Percentiles rank a stretch among this genome's conserved stretches.
phyloP scores from a whole-genome alignment of 1,284 basidiomycete genomes.

The Ceratobasidium papillatum region DNA sequence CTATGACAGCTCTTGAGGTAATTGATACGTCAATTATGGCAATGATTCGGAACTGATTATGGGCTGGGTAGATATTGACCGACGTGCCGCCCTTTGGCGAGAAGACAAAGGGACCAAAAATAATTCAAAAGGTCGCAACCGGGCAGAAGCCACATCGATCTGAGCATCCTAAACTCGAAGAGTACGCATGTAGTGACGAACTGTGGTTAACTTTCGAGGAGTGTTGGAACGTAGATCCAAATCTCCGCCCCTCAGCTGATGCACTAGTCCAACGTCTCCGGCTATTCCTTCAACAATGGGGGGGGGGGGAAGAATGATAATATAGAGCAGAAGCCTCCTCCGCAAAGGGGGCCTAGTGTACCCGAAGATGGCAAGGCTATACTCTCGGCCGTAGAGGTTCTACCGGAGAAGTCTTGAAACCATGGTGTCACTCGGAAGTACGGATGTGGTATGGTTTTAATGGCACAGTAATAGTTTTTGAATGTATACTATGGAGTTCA shows the following conservation, averaged over 20 bases:
- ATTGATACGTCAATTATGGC: too few species aligned
- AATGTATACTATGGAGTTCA: too few species aligned
- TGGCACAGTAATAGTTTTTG: too few species aligned
- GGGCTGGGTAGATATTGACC: constrained; percentile 31
- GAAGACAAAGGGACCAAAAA: not conserved
- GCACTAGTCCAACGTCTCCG: not conserved
- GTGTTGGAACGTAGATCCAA: not conserved
- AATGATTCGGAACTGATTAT: too few species aligned
- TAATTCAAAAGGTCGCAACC: not conserved
- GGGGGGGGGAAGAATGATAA: too few species aligned
- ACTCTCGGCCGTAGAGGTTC: too few species aligned
- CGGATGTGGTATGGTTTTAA: too few species aligned
- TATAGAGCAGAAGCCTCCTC: too few species aligned
- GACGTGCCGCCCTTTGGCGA: constrained; percentile 11
- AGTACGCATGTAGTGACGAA: not conserved
- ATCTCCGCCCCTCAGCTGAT: not conserved
- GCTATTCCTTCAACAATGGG: not conserved
- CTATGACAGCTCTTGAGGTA: constrained; percentile 25
- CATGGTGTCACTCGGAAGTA: too few species aligned
- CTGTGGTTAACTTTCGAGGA: constrained; percentile 6
- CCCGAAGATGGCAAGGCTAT: too few species aligned
- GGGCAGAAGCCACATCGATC: not conserved
- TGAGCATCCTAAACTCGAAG: not conserved
- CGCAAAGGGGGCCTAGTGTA: too few species aligned
- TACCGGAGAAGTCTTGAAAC: too few species aligned